These are phyloP conservation scores for Aspergillus quadricinctus DNA, from an alignment of 2,329 filamentous ascomycete species.

Conservation along the genomic window DNA sequence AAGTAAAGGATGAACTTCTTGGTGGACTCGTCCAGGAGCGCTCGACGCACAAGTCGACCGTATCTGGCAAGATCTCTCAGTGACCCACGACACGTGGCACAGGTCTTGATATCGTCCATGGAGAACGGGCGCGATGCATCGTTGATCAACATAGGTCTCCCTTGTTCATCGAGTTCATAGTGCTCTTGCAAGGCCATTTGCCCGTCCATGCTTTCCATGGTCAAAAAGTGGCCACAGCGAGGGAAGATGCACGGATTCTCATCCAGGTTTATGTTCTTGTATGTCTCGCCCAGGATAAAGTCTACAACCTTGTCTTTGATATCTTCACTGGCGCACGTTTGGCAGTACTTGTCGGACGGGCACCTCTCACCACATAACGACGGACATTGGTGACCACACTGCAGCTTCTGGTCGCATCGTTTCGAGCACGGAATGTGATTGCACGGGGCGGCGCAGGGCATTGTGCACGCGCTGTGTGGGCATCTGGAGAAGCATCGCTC, in stretches of 20 bases:
- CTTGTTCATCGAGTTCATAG: constrained; percentile 24
- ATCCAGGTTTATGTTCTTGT: constrained; percentile 55
- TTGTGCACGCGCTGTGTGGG: constrained; percentile 47
- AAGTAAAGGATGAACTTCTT: constrained; percentile 61
- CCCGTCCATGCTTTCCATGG: constrained; percentile 57
- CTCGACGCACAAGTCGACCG: constrained; percentile 57
- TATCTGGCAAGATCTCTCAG: constrained; percentile 58
- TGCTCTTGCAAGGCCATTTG: constrained; percentile 49
- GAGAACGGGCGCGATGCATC: constrained; percentile 47
- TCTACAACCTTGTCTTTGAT: constrained; percentile 52
- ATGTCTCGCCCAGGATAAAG: constrained; percentile 51
- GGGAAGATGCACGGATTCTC: constrained; percentile 60
- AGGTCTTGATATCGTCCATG: constrained; percentile 47
- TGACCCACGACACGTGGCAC: constrained; percentile 57
- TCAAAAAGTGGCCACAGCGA: constrained; percentile 61
- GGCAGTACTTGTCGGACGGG: constrained; percentile 51
- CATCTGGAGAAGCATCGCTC: constrained; percentile 52
- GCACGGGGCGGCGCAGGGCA: constrained; percentile 65
- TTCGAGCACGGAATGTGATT: constrained; percentile 61
- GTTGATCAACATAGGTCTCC: constrained; percentile 20
- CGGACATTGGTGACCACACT: constrained; percentile 62
- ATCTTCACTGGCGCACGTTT: constrained; percentile 46
- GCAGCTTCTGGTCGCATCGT: constrained; percentile 51
- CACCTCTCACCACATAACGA: constrained; percentile 63
- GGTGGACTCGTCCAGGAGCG: constrained; percentile 58